Conservation (phyloP, 2,329 filamentous ascomycete genomes). For the Talaromyces sp. region DNA sequence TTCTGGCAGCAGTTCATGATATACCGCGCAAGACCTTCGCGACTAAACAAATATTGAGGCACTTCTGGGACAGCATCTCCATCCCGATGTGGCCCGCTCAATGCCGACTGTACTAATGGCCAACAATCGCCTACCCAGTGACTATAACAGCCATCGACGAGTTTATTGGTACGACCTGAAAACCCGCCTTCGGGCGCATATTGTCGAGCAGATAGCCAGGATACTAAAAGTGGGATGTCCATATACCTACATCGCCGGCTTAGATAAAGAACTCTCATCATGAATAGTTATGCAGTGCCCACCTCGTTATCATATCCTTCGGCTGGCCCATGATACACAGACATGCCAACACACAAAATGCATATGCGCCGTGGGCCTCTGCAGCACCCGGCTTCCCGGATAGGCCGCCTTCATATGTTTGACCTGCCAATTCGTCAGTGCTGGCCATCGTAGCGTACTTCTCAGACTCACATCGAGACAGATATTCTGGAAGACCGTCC, state of each 20-base stretch:
- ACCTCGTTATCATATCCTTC: conserved; percentile 70
- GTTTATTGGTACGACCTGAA: conserved; percentile 91
- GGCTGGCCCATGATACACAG: conserved; percentile 82
- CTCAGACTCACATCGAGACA: conserved; percentile 65
- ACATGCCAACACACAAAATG: conserved; percentile 89
- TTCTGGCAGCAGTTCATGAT: conserved; percentile 84
- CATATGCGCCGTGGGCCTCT: conserved; percentile 95
- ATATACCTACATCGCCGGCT: conserved; percentile 61
- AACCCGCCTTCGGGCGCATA: conserved; percentile 90
- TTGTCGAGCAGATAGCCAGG: conserved; percentile 88
- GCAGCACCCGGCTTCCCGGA: conserved; percentile 72
- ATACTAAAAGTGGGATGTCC: conserved; percentile 71
- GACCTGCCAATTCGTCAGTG: conserved; percentile 54
- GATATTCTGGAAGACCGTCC: conserved; percentile 73
- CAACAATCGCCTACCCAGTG: conserved; percentile 97
- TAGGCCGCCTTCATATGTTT: conserved; percentile 94
- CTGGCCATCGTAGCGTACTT: neutral
- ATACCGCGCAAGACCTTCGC: conserved; percentile 82
- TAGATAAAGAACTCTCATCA: neutral
- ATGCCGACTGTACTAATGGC: conserved; percentile 79
- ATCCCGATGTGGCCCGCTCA: conserved; percentile 54
- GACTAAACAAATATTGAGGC: conserved; percentile 62
- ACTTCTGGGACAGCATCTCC: conserved; percentile 26
- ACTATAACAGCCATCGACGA: conserved; percentile 97
- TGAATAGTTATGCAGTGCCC: conserved; percentile 25